Percentiles rank a stretch among this genome's conserved stretches.
Conservation (phyloP, 805 yeast genomes). For the Novakomyces olei region DNA sequence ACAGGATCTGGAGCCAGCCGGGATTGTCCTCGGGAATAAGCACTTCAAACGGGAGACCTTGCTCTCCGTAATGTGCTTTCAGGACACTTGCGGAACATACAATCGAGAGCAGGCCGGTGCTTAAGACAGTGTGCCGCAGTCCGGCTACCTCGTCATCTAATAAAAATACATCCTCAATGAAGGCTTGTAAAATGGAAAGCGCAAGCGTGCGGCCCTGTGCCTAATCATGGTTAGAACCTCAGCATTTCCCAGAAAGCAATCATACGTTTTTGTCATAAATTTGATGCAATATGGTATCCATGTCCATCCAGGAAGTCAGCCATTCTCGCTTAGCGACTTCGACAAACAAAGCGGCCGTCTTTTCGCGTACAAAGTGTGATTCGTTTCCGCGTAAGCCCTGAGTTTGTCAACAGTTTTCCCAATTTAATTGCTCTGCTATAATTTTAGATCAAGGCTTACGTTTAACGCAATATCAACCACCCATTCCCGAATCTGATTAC, state of each 20-base stretch:
- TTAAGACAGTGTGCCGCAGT: conserved; percentile 1
- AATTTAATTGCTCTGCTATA: not conserved
- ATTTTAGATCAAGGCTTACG: conserved; percentile 17
- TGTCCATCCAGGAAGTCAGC: conserved; percentile 34
- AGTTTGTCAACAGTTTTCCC: too few species aligned
- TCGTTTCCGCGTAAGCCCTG: too few species aligned
- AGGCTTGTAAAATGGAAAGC: conserved; percentile 54
- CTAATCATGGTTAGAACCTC: too few species aligned
- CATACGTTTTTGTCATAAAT: too few species aligned
- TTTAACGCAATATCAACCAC: conserved; percentile 59
- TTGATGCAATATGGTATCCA: too few species aligned
- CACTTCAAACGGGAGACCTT: conserved; percentile 21
- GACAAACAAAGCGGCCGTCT: conserved; percentile 77
- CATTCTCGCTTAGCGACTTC: conserved; percentile 73
- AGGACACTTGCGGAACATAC: conserved; percentile 50
- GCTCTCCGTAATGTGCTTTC: conserved; percentile 39
- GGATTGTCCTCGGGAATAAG: not conserved
- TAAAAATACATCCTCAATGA: conserved; percentile 82
- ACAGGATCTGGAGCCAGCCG: not conserved
- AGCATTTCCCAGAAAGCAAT: too few species aligned
- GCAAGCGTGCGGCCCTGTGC: conserved; percentile 61
- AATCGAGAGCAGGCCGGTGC: conserved; percentile 1
- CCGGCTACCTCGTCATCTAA: conserved; percentile 82
- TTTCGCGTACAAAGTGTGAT: conserved; percentile 77
- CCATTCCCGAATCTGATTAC: conserved; percentile 60